Base-by-base conservation (phyloP, 768 basidiomycete species). In the Boletus sp. region DNA sequence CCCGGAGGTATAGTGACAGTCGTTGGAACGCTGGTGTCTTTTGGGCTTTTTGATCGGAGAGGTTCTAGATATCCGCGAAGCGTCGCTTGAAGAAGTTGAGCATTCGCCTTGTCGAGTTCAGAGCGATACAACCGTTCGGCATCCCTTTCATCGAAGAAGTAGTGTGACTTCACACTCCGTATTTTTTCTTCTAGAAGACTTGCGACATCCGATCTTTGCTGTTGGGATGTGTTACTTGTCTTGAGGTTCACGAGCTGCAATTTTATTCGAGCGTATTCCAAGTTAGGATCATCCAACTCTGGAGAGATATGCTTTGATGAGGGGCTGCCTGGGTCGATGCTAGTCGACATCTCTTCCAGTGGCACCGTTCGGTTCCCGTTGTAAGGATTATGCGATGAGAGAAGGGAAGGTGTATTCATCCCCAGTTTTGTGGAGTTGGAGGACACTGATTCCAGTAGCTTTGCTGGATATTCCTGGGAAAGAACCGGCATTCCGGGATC, bases 71-170 rank as follows among this genome's bases (percentile, higher is more conserved):
- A 51, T 10, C 72, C 73, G 8, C 78, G 76, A 45, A 80, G 64
- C 37, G 52, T 72, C 29, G 77, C 74, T 57, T 78, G 74, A 7
- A 88, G 76, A 7, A 70, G 64, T 13, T 61, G 56, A 21, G 72
- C 66, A 29, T 84, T 78, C 21, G 70, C 73, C 59, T 80, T 81
- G 40, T 79, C 70, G 29, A 81, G 79, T 64, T 85, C 81, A 17
- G 71, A 69, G 29, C 69, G 74, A 68, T 85, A 90, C 23, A 76
- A 66, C 5, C 70, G 74, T 61, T 87, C 78, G 2, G 88, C 89
- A 56, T 88, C 85, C 51, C 72, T 74, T 60, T 82, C 77, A 52
- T 88, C 78, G 63, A 93, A 93, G 52, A 90, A 80, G 60, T 90
- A 90, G 66, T 86, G 75, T 23, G 74, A 71, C 63, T 79, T 79